phyloP scores from a whole-genome alignment of 768 basidiomycete species.

The Auriculariales sp. region DNA sequence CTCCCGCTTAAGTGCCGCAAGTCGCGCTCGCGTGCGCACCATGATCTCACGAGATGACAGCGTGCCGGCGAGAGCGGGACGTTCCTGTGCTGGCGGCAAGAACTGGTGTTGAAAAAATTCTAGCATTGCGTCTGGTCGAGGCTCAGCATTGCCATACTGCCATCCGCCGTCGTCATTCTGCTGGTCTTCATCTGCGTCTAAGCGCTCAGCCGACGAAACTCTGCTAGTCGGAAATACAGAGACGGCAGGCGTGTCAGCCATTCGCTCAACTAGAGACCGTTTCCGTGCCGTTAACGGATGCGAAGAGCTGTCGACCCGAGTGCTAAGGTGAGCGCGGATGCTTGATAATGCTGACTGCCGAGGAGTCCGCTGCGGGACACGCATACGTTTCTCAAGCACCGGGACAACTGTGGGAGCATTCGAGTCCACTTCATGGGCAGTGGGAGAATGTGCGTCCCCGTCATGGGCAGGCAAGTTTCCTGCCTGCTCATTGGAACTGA shows the following conservation, averaged over 20 bases:
- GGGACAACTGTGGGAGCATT: background rate
- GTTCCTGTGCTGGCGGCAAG: slow-evolving; percentile 9
- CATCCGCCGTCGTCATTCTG: slow-evolving; percentile 7
- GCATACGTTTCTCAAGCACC: background rate
- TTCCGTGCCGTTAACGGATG: too few species aligned
- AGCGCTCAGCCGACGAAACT: slow-evolving; percentile 3
- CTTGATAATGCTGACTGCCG: background rate
- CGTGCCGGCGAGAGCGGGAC: background rate
- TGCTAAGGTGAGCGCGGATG: background rate
- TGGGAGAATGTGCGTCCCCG: background rate
- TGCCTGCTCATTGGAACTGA: background rate
- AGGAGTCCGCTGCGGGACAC: background rate
- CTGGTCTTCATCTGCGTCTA: slow-evolving; percentile 2
- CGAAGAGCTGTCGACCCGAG: background rate
- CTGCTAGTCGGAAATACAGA: too few species aligned
- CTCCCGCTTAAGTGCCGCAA: slow-evolving; percentile 4
- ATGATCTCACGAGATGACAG: slow-evolving; percentile 13
- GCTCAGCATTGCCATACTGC: slow-evolving; percentile 18
- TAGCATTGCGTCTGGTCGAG: too few species aligned
- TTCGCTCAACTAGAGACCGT: background rate
- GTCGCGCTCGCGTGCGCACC: slow-evolving; percentile 17
- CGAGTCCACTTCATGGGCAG: background rate
- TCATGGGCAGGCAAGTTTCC: background rate
- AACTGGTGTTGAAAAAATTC: too few species aligned
- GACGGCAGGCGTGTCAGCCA: background rate